These are phyloP conservation scores for Scutellaria baicalensis DNA, from an alignment of 257 asterid genomes.

Conservation along the genomic window DNA sequence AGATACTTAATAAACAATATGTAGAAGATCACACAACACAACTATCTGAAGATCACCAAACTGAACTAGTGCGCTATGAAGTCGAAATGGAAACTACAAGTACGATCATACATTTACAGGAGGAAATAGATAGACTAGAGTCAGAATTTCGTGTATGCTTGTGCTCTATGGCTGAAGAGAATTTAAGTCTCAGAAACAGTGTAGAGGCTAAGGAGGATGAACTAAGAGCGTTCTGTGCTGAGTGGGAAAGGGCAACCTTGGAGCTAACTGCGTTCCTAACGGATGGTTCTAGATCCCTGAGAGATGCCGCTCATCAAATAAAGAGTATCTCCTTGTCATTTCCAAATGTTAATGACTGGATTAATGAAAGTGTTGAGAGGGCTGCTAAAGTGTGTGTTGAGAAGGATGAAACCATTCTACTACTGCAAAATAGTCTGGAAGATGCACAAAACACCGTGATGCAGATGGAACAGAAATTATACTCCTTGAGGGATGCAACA, in stretches of 20 bases:
- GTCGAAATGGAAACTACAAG: constrained; percentile 66
- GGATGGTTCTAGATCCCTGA: constrained; percentile 71
- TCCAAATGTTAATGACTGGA: constrained; percentile 58
- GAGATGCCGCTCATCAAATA: constrained; percentile 66
- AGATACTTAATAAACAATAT: constrained; percentile 30
- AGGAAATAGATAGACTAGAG: constrained; percentile 55
- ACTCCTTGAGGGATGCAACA: constrained; percentile 65
- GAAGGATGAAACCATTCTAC: constrained; percentile 64
- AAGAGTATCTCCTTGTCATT: constrained; percentile 53
- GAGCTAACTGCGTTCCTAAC: constrained; percentile 71
- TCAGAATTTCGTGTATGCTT: constrained; percentile 46
- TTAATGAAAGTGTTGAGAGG: constrained; percentile 60
- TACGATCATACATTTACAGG: constrained; percentile 61
- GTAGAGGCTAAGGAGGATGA: constrained; percentile 61
- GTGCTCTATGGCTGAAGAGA: constrained; percentile 59
- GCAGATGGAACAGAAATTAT: constrained; percentile 61
- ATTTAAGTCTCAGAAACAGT: constrained; percentile 38
- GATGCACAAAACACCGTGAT: constrained; percentile 59
- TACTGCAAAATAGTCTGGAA: constrained; percentile 63
- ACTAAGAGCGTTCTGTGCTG: constrained; percentile 39
- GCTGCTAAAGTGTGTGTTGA: constrained; percentile 64
- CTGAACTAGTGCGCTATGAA: constrained; percentile 46
- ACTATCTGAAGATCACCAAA: constrained; percentile 36
- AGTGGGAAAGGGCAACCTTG: constrained; percentile 87
- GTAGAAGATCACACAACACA: constrained; percentile 35